These are phyloP conservation scores for Gamarada debralockiae DNA, from an alignment of 495 filamentous ascomycete genomes.

Conservation along the genomic window DNA sequence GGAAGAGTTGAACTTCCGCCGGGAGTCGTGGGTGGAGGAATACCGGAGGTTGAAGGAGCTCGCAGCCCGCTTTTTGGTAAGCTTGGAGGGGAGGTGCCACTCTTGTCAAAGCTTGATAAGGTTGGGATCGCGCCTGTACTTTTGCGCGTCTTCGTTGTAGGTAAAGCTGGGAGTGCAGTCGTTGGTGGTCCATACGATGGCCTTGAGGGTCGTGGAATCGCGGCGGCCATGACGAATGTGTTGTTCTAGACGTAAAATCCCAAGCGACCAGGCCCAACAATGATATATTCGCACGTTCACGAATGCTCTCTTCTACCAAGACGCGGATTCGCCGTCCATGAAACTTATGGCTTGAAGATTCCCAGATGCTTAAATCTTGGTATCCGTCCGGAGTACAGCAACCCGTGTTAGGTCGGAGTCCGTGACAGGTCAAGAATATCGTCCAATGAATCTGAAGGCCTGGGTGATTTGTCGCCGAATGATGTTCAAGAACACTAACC, in stretches of 20 bases:
- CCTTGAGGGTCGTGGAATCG: conserved; percentile 54
- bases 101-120: conserved; percentile 40
- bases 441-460: conserved; percentile 12
- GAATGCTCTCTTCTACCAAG: conserved; percentile 10
- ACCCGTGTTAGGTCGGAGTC: not conserved
- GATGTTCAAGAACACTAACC: conserved; percentile 1
- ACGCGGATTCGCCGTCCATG: conserved; percentile 17
- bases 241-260: conserved; percentile 1
- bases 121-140: conserved; percentile 46
- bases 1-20: conserved; percentile 31
- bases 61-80: conserved; percentile 54
- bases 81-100: conserved; percentile 33
- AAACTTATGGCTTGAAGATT: conserved; percentile 13
- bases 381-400: not conserved
- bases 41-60: conserved; percentile 52
- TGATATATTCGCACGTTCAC: conserved; percentile 9
- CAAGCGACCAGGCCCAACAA: not conserved
- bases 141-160: conserved; percentile 67
- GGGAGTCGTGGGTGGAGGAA: conserved; percentile 38
- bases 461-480: not conserved
- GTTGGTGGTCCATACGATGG: conserved; percentile 56
- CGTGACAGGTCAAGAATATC: not conserved
- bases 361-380: conserved; percentile 14
- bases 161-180: conserved; percentile 63
- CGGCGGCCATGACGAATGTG: conserved; percentile 48